Conservation (phyloP, 1,139 yeast genomes). For the Ashbya aceris region DNA sequence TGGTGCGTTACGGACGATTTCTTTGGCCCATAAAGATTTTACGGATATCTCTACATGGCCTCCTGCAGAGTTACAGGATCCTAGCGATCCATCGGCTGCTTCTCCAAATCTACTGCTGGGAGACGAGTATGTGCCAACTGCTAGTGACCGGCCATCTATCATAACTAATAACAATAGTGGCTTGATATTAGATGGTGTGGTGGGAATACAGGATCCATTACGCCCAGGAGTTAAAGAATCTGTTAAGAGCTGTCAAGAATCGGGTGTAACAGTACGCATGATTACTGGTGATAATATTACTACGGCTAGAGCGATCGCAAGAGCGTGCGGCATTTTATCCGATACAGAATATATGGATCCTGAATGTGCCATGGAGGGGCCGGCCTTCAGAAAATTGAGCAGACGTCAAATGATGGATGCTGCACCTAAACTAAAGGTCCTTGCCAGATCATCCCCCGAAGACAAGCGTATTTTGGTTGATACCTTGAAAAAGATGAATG, state of each 20-base stretch:
- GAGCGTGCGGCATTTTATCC: conserved; percentile 69
- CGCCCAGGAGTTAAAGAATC: conserved; percentile 87
- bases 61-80: conserved; percentile 37
- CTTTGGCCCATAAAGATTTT: conserved; percentile 71
- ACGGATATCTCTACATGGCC: conserved; percentile 50
- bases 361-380: conserved; percentile 84
- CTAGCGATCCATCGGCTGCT: conserved; percentile 33
- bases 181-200: conserved; percentile 55
- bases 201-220: conserved; percentile 92
- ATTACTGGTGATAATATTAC: conserved; percentile 91
- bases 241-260: conserved; percentile 71
- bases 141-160: conserved; percentile 9
- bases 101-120: conserved; percentile 41
- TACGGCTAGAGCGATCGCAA: conserved; percentile 87
- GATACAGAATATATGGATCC: conserved; percentile 45
- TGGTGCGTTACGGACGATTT: conserved; percentile 76
- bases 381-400: conserved; percentile 62
- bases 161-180: conserved; percentile 29
- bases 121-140: conserved; percentile 15
- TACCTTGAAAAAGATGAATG: conserved; percentile 70
- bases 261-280: conserved; percentile 95
- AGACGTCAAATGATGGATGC: conserved; percentile 47
- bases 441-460: conserved; percentile 93
- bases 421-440: conserved; percentile 67
- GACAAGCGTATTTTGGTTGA: conserved; percentile 84